Base-by-base conservation (phyloP, 1,284 basidiomycete species). In the Marasmius tenuissimus region DNA sequence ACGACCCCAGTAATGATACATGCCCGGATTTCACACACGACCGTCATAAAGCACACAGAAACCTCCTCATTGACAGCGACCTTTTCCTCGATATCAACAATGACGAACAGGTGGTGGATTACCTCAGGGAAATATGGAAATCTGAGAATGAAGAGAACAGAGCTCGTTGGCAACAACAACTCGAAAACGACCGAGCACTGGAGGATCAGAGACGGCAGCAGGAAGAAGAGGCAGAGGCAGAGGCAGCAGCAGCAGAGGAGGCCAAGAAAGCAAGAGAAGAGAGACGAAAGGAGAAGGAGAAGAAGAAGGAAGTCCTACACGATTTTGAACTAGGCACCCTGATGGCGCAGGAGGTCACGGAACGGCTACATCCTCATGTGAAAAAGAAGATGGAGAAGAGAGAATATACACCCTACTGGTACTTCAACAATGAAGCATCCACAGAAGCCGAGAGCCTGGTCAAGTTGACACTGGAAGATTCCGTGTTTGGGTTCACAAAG, bases 331-430 rank as follows among this genome's bases (percentile, higher is more conserved):
- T 18, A 8, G 22, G 22, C 18, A 9, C 9, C 10, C 9, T 9
- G 47, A 49, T 49, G 22, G 18, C n/a, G n/a, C n/a, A 49, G 10
- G 9, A 22, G 9, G 10, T 9, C 9, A 9, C 22, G 16, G 47
- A 49, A 49, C 47, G 38, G 38, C 62, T 38, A 53, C 62, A 16
- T 59, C 61, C 22, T 59, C 42, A 22, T 39, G 60, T 54, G 4
- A 10, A 38, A 33, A 35, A 53, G 18, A 40, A 51, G 14, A 9
- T 60, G 22, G 51, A 14, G 38, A 20, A 35, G 20, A 14, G 59
- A 8, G 48, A 54, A 18, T 60, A 10, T 18, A 18, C 20, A 16
- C 37, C 59, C 11, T 34, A 54, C 12, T 60, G 59, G 59, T 54
- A 60, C 34, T 54, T 27, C 52, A 48, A 47, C 12, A 38, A 50